Evolutionary conservation across 768 basidiomycete genomes (phyloP).

Genomic region (Strobilomyces dryophilus): DNA sequence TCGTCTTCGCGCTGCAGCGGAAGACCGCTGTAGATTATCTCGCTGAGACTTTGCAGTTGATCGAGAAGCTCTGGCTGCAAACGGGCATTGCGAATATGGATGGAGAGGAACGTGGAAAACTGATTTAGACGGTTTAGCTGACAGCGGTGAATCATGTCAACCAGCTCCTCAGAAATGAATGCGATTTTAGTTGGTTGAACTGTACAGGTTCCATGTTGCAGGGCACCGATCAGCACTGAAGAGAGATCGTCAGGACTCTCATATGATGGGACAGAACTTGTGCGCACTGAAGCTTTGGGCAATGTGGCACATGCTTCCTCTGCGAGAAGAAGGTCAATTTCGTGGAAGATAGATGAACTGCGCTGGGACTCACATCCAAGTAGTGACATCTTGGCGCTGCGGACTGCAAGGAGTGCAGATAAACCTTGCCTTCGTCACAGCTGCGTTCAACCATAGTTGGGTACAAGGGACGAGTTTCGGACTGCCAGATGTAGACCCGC

Average conservation of each 20-base stretch:
- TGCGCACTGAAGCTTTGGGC: conserved; percentile 72
- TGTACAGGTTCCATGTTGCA: conserved; percentile 71
- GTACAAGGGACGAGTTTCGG: conserved; percentile 75
- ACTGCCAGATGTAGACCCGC: conserved; percentile 76
- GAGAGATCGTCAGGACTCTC: conserved; percentile 19
- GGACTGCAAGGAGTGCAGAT: conserved; percentile 45
- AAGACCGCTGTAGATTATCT: conserved; percentile 64
- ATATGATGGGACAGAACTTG: conserved; percentile 12
- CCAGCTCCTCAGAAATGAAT: conserved; percentile 65
- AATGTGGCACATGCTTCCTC: conserved; percentile 84
- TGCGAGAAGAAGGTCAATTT: conserved; percentile 38
- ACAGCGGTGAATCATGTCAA: conserved; percentile 65
- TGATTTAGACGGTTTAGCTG: conserved; percentile 73
- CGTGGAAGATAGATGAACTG: conserved; percentile 14
- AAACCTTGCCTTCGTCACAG: conserved; percentile 55
- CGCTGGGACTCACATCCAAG: conserved; percentile 64
- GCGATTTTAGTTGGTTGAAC: conserved; percentile 64
- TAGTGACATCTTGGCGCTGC: conserved; percentile 61
- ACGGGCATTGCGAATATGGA: conserved; percentile 58
- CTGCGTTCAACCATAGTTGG: conserved; percentile 61
- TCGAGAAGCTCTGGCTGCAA: conserved; percentile 57
- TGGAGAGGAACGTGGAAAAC: conserved; percentile 65
- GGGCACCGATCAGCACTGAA: conserved; percentile 59
- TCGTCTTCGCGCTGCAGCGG: conserved; percentile 65
- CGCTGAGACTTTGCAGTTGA: conserved; percentile 52